Evolutionary conservation across 352 stramenopile genomes (phyloP).

Genomic region (Thraustochytrium sp.): DNA sequence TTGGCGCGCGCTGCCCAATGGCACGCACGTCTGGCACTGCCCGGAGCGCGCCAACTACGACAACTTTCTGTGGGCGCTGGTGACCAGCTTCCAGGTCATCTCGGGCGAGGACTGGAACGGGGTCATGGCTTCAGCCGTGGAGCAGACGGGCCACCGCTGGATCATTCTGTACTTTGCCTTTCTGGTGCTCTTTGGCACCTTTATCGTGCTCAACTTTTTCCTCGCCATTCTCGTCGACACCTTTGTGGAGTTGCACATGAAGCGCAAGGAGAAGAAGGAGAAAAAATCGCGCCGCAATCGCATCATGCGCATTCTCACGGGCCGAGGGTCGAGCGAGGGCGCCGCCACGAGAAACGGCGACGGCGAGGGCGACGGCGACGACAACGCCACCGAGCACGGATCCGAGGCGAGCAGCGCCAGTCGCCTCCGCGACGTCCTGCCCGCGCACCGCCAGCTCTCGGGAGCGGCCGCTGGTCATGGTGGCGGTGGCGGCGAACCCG

Average conservation of each 20-base stretch:
- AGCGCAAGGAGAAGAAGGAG: not conserved
- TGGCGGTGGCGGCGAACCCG: no score
- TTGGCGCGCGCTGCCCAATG: not conserved
- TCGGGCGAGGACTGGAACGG: conserved; percentile 78
- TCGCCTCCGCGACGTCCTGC: no score
- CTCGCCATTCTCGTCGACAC: conserved; percentile 54
- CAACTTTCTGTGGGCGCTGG: conserved; percentile 63
- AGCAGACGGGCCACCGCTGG: not conserved
- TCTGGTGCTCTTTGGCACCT: conserved; percentile 50
- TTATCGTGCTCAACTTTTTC: conserved; percentile 55
- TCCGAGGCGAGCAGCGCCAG: no score
- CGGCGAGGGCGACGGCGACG: no score
- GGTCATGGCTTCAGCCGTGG: conserved; percentile 69
- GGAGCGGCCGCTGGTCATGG: no score
- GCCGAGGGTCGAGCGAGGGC: no score
- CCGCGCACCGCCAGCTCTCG: no score
- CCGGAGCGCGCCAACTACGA: conserved; percentile 68
- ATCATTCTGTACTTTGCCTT: conserved; percentile 65
- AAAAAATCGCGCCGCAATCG: not conserved
- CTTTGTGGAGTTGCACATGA: conserved; percentile 48
- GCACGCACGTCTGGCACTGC: conserved; percentile 11
- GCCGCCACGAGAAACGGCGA: no score
- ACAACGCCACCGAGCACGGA: no score
- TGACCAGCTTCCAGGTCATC: conserved; percentile 79
- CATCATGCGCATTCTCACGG: not conserved